Conservation (phyloP, 768 basidiomycete genomes). For the Porpolomopsis calyptriformis region DNA sequence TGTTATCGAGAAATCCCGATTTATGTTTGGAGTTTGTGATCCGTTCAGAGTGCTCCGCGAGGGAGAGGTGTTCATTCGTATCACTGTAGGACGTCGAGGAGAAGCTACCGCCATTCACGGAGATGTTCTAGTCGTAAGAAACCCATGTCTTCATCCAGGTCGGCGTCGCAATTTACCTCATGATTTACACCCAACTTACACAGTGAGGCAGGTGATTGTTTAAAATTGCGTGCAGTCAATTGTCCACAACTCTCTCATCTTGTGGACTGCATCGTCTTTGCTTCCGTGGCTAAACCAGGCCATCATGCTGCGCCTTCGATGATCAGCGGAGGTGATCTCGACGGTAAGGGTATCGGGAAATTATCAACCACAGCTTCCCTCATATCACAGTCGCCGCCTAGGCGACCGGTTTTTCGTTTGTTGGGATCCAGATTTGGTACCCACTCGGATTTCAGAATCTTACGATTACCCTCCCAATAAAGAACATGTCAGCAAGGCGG, state of each 20-base stretch:
- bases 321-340: slow-evolving; percentile 60
- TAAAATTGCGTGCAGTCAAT: slow-evolving; percentile 52
- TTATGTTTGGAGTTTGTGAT: slow-evolving; percentile 59
- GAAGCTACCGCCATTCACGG: slow-evolving; percentile 45
- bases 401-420: slow-evolving; percentile 62
- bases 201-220: slow-evolving; percentile 40
- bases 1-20: slow-evolving; percentile 50
- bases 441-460: slow-evolving; percentile 45
- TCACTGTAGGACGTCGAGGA: slow-evolving; percentile 41
- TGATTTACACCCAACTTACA: background rate
- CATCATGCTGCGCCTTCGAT: slow-evolving; percentile 56
- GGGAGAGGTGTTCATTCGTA: slow-evolving; percentile 53
- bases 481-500: slow-evolving; percentile 35
- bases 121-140: slow-evolving; percentile 54
- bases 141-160: slow-evolving; percentile 64
- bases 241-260: slow-evolving; percentile 42
- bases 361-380: background rate
- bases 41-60: slow-evolving; percentile 51
- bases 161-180: slow-evolving; percentile 1
- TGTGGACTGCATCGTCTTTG: slow-evolving; percentile 59
- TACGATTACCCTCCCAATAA: slow-evolving; percentile 60
- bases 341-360: slow-evolving; percentile 28
- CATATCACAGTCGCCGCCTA: slow-evolving; percentile 11
- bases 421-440: slow-evolving; percentile 58
- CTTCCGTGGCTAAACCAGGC: slow-evolving; percentile 44